Conservation (phyloP, 2,329 filamentous ascomycete species). For the Microdochium bolleyi region DNA sequence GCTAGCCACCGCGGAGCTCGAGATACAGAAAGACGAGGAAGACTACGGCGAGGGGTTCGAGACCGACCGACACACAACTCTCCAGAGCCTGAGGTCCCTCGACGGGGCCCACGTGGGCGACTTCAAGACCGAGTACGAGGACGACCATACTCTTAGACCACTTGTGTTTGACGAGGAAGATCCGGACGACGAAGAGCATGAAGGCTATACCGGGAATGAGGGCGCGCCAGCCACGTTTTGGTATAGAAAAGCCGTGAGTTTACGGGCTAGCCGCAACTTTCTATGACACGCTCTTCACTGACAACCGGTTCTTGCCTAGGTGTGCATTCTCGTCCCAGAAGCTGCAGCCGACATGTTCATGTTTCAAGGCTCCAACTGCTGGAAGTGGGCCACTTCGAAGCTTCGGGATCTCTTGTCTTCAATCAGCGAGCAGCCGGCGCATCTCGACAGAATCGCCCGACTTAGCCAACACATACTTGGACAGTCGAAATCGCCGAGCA, state of each 20-base stretch:
- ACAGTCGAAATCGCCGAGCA: too few species aligned
- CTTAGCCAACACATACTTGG: not conserved
- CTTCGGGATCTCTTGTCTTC: not conserved
- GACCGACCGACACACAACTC: not conserved
- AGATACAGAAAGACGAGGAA: not conserved
- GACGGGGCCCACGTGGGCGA: not conserved
- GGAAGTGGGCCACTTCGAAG: not conserved
- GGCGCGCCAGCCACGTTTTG: conserved; percentile 4
- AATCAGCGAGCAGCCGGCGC: not conserved
- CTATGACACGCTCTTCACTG: not conserved
- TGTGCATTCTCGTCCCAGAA: not conserved
- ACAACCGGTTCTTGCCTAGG: not conserved
- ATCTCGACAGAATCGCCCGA: not conserved
- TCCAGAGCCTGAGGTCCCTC: not conserved
- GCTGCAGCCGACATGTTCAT: not conserved
- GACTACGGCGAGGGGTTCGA: not conserved
- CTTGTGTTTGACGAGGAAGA: not conserved
- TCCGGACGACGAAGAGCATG: conserved; percentile 8
- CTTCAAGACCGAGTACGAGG: not conserved
- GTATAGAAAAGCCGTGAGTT: conserved; percentile 11
- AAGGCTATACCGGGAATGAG: conserved; percentile 9
- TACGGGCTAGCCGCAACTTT: not conserved
- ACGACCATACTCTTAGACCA: not conserved
- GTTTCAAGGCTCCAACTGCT: not conserved
- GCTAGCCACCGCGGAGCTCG: not conserved